A percentile compares a stretch with the other conserved stretches of the same genome.
Evolutionary conservation across 805 yeast genomes (phyloP).

Genomic region (Myxozyma sirexii): DNA sequence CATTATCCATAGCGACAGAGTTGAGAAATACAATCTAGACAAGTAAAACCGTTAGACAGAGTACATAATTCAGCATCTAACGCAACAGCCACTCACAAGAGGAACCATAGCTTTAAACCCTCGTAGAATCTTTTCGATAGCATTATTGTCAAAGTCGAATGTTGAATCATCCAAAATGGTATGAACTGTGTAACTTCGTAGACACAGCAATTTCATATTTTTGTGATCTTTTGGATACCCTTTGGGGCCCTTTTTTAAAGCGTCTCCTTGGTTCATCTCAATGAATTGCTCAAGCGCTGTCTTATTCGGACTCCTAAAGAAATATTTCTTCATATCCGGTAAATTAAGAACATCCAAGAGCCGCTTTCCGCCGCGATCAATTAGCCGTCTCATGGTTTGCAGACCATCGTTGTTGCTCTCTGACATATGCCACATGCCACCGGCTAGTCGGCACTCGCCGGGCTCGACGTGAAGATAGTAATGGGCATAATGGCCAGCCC

Average conservation of each 20-base stretch:
- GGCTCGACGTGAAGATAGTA: constrained; percentile 35
- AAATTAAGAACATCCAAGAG: constrained; percentile 20
- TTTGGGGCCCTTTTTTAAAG: constrained; percentile 33
- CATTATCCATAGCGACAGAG: constrained; percentile 12
- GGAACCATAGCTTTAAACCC: constrained; percentile 25
- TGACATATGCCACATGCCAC: constrained; percentile 33
- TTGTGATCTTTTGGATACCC: constrained; percentile 33
- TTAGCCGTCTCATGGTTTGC: constrained; percentile 20
- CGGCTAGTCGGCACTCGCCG: constrained; percentile 23
- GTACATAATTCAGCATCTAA: background rate
- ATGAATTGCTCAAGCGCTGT: constrained; percentile 29
- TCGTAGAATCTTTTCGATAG: constrained; percentile 18
- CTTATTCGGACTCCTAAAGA: constrained; percentile 9
- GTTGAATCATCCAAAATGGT: constrained; percentile 11
- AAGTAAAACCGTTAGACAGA: background rate
- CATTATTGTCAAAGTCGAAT: constrained; percentile 17
- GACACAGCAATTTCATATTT: constrained; percentile 30
- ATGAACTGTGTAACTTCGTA: constrained; percentile 29
- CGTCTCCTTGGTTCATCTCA: constrained; percentile 32
- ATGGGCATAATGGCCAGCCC: constrained; percentile 33
- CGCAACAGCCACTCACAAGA: constrained; percentile 15
- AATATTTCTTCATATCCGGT: constrained; percentile 12
- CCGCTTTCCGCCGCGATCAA: constrained; percentile 30
- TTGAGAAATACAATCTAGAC: constrained; percentile 19
- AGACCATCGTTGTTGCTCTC: constrained; percentile 26